A percentile compares a stretch with the other conserved stretches of the same genome.
phyloP scores from a whole-genome alignment of 1,284 basidiomycete species.

The Apiotrichum gamsii region DNA sequence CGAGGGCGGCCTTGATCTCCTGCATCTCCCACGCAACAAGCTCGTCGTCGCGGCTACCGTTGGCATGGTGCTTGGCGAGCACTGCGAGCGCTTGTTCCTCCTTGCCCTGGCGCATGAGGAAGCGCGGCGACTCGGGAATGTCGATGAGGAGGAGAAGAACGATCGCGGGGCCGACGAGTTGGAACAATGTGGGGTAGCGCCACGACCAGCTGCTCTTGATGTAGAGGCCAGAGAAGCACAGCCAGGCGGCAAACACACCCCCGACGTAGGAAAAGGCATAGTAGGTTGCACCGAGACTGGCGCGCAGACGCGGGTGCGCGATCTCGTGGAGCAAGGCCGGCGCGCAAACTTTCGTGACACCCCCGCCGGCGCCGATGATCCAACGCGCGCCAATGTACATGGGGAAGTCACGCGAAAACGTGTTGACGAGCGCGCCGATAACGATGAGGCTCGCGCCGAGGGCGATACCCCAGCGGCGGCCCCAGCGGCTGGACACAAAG shows the following conservation, averaged over 20 bases:
- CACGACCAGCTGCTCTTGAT: slow-evolving; percentile 23
- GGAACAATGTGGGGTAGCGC: slow-evolving; percentile 16
- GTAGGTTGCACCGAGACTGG: slow-evolving; percentile 14
- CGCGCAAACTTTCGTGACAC: slow-evolving; percentile 26
- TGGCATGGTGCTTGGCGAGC: slow-evolving; percentile 19
- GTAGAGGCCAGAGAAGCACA: slow-evolving; percentile 25
- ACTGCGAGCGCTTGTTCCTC: slow-evolving; percentile 6
- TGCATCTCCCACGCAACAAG: slow-evolving; percentile 13
- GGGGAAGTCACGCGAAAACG: slow-evolving; percentile 11
- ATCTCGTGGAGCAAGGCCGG: slow-evolving; percentile 24
- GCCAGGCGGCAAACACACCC: slow-evolving; percentile 19
- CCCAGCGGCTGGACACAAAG: slow-evolving; percentile 18
- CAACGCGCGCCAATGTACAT: slow-evolving; percentile 21
- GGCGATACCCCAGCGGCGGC: slow-evolving; percentile 19
- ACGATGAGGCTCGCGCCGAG: slow-evolving; percentile 23
- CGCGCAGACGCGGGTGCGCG: slow-evolving; percentile 21
- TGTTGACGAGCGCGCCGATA: slow-evolving; percentile 17
- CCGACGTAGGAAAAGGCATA: slow-evolving; percentile 25
- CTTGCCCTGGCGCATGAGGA: slow-evolving; percentile 10
- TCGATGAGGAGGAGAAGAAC: slow-evolving; percentile 3
- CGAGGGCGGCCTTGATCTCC: slow-evolving; percentile 31
- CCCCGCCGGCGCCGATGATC: slow-evolving; percentile 25
- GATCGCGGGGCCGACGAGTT: slow-evolving; percentile 5
- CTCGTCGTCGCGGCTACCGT: slow-evolving; percentile 8
- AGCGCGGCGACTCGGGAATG: slow-evolving; percentile 11